A percentile compares a stretch with the other conserved stretches of the same genome.
These are phyloP conservation scores for Irpex sp. DNA, from an alignment of 1,284 basidiomycete genomes.

Conservation along the genomic window DNA sequence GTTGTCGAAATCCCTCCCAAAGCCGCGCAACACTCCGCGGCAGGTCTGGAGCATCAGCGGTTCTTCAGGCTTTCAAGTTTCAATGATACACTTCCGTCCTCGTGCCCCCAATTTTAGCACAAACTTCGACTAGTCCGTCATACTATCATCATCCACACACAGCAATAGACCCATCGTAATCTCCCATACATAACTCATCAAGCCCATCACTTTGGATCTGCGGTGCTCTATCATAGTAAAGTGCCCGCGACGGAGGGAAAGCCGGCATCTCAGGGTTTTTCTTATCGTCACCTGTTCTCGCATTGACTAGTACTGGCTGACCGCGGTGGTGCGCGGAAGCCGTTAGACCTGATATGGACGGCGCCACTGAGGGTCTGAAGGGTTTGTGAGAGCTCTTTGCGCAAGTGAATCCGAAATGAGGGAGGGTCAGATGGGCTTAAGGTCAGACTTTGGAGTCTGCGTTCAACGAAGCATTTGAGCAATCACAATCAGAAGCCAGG, in stretches of 20 bases:
- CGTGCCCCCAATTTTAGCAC: background rate
- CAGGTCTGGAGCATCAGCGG: background rate
- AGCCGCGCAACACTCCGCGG: background rate
- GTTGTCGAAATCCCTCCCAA: background rate
- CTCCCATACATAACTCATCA: background rate
- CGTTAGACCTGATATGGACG: background rate
- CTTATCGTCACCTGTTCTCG: background rate
- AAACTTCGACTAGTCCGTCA: background rate
- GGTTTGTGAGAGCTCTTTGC: background rate
- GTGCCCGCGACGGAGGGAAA: background rate
- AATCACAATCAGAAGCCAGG: background rate
- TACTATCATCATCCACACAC: background rate
- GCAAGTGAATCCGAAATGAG: background rate
- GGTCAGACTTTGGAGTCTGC: background rate
- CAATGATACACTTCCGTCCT: background rate
- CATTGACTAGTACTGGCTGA: background rate
- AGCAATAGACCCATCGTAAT: background rate
- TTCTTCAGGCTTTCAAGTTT: background rate
- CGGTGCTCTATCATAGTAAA: constrained; percentile 1
- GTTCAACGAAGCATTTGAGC: background rate
- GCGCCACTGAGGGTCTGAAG: background rate
- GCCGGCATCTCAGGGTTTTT: background rate
- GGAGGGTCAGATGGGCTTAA: background rate
- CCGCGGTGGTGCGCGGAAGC: background rate
- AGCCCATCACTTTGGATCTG: background rate